Conservation (phyloP, 768 basidiomycete genomes). For the Tulasnella sp. region DNA sequence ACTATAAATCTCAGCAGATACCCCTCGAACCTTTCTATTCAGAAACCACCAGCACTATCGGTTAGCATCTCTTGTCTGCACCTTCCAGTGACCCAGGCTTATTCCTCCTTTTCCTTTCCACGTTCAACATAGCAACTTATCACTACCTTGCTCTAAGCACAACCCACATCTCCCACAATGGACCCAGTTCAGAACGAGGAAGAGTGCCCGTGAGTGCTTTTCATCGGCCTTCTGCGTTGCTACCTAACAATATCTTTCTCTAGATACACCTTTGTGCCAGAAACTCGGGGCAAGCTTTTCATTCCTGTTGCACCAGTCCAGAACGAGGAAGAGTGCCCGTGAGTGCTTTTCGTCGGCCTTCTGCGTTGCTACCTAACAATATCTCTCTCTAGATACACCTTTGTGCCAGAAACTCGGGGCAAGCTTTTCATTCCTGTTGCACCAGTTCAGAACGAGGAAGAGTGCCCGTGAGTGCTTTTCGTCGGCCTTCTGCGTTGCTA, state of each 20-base stretch:
- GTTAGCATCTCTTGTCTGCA: no score
- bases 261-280: background rate
- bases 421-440: background rate
- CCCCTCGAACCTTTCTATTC: no score
- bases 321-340: background rate
- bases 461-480: background rate
- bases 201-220: background rate
- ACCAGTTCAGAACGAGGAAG: background rate
- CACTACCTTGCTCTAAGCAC: background rate
- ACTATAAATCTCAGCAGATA: no score
- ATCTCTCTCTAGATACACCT: background rate
- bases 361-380: no score
- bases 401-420: background rate
- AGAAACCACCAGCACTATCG: no score
- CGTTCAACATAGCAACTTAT: no score
- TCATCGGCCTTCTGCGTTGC: no score
- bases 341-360: background rate
- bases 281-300: background rate
- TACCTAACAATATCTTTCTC: no score
- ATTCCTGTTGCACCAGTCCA: background rate
- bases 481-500: no score
- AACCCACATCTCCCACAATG: background rate
- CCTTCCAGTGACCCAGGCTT: background rate
- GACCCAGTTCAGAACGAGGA: background rate
- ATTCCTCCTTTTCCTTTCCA: background rate